Conservation (phyloP, 2,329 filamentous ascomycete genomes). For the Apiospora malaysiana region DNA sequence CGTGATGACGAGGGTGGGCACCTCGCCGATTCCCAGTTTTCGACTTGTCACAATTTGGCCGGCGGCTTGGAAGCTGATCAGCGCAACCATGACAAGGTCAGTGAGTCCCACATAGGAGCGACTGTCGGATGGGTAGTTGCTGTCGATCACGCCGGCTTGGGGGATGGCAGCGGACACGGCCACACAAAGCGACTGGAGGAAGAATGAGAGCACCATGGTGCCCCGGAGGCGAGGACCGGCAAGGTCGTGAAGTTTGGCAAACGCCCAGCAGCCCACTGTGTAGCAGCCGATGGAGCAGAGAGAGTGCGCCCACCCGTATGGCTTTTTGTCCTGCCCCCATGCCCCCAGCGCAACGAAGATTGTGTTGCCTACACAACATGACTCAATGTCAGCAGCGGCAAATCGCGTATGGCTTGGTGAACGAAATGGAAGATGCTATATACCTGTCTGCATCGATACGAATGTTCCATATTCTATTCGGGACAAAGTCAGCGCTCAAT, state of each 20-base stretch:
- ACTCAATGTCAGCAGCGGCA: background rate
- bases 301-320: constrained; percentile 50
- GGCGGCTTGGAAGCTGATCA: constrained; percentile 60
- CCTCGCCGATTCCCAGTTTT: constrained; percentile 57
- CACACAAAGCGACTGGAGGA: constrained; percentile 36
- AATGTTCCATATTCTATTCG: constrained; percentile 47
- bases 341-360: constrained; percentile 49
- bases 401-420: too few relatives aligned
- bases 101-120: constrained; percentile 34
- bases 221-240: constrained; percentile 35
- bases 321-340: constrained; percentile 44
- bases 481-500: background rate
- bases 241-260: constrained; percentile 43
- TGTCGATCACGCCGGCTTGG: constrained; percentile 37
- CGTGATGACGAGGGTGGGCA: constrained; percentile 62
- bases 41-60: constrained; percentile 61
- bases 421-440: background rate
- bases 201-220: constrained; percentile 36
- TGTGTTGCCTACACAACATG: constrained; percentile 42
- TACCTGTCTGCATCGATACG: constrained; percentile 47
- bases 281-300: constrained; percentile 50
- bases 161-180: constrained; percentile 35
- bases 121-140: constrained; percentile 35
- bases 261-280: constrained; percentile 45
- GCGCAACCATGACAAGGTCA: constrained; percentile 43